Conservation (phyloP, 2,329 filamentous ascomycete species). For the Didymella keratinophila region DNA sequence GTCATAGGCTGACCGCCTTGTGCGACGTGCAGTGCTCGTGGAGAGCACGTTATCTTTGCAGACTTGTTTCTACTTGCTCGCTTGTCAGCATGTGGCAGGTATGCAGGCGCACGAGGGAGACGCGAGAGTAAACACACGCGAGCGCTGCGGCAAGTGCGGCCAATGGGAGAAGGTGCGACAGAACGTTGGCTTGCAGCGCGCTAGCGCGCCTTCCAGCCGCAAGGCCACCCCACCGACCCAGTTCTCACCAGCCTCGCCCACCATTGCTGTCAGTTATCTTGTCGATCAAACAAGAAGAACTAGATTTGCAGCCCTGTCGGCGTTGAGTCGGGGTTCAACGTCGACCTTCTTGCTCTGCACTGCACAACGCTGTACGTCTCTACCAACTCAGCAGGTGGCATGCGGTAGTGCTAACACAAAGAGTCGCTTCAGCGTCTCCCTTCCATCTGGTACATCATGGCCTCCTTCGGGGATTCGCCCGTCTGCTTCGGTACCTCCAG, state of each 20-base stretch:
- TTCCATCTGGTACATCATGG: no score
- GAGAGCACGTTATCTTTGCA: constrained; percentile 12
- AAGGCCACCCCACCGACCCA: constrained; percentile 10
- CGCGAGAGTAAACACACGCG: constrained; percentile 14
- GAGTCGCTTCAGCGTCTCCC: no score
- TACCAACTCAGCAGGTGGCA: background rate
- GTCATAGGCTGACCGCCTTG: constrained; percentile 15
- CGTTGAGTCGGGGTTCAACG: background rate
- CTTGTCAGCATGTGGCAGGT: constrained; percentile 3
- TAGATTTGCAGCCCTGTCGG: background rate
- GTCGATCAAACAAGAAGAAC: constrained; percentile 4
- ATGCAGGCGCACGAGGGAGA: constrained; percentile 15
- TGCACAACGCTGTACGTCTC: background rate
- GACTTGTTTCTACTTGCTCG: constrained; percentile 3
- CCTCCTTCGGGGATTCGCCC: no score
- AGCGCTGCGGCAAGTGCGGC: constrained; percentile 2
- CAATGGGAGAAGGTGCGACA: constrained; percentile 15
- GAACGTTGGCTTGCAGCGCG: constrained; percentile 13
- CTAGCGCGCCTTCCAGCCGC: constrained; percentile 17
- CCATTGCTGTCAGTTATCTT: constrained; percentile 7
- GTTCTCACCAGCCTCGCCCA: constrained; percentile 15
- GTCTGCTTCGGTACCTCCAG: no score
- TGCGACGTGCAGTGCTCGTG: constrained; percentile 18
- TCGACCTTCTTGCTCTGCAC: background rate
- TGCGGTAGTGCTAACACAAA: background rate